Base-by-base conservation (phyloP, 441 rosid species). In the Gossypium armourianum region DNA sequence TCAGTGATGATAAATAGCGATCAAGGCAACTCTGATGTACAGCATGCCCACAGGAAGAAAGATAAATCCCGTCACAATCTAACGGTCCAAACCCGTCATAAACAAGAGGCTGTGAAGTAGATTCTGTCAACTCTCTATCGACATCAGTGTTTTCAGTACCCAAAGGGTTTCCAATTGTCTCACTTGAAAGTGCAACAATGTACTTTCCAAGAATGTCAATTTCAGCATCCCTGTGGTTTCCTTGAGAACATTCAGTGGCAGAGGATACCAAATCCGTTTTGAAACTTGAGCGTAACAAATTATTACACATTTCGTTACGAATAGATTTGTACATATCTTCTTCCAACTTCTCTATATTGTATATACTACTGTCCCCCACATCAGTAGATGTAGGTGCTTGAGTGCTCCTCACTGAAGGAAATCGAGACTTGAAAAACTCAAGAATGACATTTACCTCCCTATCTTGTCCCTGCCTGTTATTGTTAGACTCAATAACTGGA, bases 31-130 rank as follows among this genome's bases (percentile, higher is more conserved):
- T 81, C 77, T 92, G 96, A 84, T 95, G 99, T 76, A 92, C 98
- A 8, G 97, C 89, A 87, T 95, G 98, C 63, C 99, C 96, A 80
- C 99, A 95, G 61, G 99, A 89, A 26, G 93, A 92, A 72, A 92
- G 85, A 86, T 84, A 77, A 79, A 95, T 76, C 24, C 99, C 99
- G 79, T 92, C 98, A 79, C 93, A 89, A 76, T 86, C 93, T 29
- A 73, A 78, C 32, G 90, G 97, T 68, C 90, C 87, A 81, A 90
- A 84, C 74, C 91, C 88, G 79, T 88, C 89, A 83, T 77, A 81
- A 80, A 79, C 70, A 8, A 70, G 60, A 60, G 65, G 66, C 71
- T 77, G 75, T 36, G 82, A 77, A 54, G 79, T 67, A 70, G 82
- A 81, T 59, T 81, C 89, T 60, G 61, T 68, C 56, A 26, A 47